These are phyloP conservation scores for Rhizophora apiculata DNA, from an alignment of 345 rosid genomes.

Conservation along the genomic window DNA sequence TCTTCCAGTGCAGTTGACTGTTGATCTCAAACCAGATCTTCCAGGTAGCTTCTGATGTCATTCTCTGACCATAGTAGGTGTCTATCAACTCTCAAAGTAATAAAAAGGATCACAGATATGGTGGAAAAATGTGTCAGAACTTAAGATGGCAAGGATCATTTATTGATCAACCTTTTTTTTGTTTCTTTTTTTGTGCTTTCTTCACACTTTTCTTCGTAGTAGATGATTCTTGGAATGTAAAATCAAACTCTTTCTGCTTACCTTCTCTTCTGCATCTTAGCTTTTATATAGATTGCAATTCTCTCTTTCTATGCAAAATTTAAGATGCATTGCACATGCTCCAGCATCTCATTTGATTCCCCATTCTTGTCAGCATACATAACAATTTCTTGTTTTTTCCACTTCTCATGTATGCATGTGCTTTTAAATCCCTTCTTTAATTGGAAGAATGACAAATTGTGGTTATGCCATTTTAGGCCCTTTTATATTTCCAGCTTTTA, in stretches of 20 bases:
- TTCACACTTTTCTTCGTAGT: not conserved
- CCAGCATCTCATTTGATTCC: too few relatives aligned
- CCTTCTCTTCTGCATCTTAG: too few relatives aligned
- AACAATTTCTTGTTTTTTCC: not conserved
- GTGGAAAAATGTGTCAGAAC: not conserved
- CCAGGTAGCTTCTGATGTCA: constrained; percentile 55
- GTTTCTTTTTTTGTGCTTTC: not conserved
- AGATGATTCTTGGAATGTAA: not conserved
- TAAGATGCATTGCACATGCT: too few relatives aligned
- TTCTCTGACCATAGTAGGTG: not conserved
- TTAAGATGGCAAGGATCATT: not conserved
- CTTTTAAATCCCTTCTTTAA: too few relatives aligned
- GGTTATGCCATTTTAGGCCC: too few relatives aligned
- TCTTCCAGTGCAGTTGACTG: constrained; percentile 85
- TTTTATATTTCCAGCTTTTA: not conserved
- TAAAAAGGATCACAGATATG: not conserved
- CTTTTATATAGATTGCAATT: too few relatives aligned
- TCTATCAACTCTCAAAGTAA: not conserved
- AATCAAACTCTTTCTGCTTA: too few relatives aligned
- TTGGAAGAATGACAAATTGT: too few relatives aligned
- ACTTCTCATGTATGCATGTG: not conserved
- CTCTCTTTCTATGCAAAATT: too few relatives aligned
- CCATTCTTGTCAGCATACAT: not conserved
- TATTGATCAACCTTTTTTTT: not conserved
- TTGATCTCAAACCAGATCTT: constrained; percentile 96